Base-by-base conservation (phyloP, 345 rosid genomes). In the Bruguiera gymnorhiza region DNA sequence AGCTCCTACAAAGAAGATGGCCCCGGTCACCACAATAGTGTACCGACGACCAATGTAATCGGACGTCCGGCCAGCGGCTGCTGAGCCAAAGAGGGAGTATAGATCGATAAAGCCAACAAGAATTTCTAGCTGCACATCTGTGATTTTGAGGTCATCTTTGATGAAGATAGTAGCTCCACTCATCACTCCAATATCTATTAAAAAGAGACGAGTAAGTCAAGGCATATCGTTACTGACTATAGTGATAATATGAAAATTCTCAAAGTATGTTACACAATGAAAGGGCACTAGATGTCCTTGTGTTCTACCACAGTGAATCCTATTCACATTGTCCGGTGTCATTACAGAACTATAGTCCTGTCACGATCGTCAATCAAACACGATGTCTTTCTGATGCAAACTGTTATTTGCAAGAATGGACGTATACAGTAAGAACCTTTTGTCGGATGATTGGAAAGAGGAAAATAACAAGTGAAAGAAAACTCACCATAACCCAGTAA, bases 41-140 rank as follows among this genome's bases (percentile, higher is more conserved):
- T 83, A 95, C 29, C 94, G 89, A n/a, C 98, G 90, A 16, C 99
- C 99, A 18, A 95, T 75, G 93, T 84, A 86, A 58, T 95, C 98
- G 6, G 97, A 95, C 23, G 98, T 90, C 65, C 73, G 75, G 0
- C 99, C 98, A 39, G 98, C 99, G 1, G 85, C 85, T 18, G 80
- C 82, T 1, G 98, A 84, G 43, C 99, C 99, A 0, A 95, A 6
- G 0, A 95, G 88, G 0, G 86, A 88, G 77, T 73, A 90, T 10
- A 92, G 5, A 80, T 85, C 92, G 16, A 95, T 73, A 56, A 30
- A 81, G 0, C 99, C 99, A 16, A 78, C 83, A 4, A 95, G 81
- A n/a, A 95, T 51, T 20, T 83, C 90, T 15, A 84, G 72, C 78
- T 90, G 23, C 1, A 59, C 1, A 55, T 88, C 90, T 66, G 2